Evolutionary conservation across 371 early-diverging fungal genomes (phyloP).

Genomic region (Apophysomyces ossiformis): DNA sequence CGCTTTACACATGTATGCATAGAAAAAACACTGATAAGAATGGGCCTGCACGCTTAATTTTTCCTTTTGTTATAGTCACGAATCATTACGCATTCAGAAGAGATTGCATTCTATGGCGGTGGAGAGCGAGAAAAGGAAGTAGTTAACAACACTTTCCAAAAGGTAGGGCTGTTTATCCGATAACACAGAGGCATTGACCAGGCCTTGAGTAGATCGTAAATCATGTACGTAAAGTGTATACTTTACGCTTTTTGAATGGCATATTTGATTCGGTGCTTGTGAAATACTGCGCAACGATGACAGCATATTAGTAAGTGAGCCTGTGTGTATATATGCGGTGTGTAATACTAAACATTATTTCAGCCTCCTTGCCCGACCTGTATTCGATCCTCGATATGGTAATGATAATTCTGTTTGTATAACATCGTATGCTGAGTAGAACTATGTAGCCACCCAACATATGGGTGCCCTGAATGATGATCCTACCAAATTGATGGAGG

Average conservation of each 20-base stretch:
- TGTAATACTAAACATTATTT: neutral
- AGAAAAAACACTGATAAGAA: constrained; percentile 5
- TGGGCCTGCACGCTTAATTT: neutral
- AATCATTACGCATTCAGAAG: constrained; percentile 84
- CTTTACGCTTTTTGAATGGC: constrained; percentile 78
- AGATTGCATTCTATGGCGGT: constrained; percentile 88
- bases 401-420: constrained; percentile 14
- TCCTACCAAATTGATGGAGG: constrained; percentile 86
- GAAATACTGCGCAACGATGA: constrained; percentile 88
- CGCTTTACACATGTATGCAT: constrained; percentile 74
- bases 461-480: constrained; percentile 63
- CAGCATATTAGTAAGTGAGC: constrained; percentile 75
- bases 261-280: constrained; percentile 85
- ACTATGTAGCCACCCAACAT: constrained; percentile 51
- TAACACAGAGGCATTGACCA: neutral
- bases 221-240: constrained; percentile 80
- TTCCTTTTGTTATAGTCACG: constrained; percentile 56
- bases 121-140: constrained; percentile 75
- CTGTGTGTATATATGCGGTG: neutral
- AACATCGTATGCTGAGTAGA: neutral
- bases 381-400: constrained; percentile 73
- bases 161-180: constrained; percentile 31
- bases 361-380: constrained; percentile 79
- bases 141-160: constrained; percentile 71
- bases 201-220: constrained; percentile 53